phyloP scores from a whole-genome alignment of 176 grass and related monocot genomes.

The Tuctoria greenei region DNA sequence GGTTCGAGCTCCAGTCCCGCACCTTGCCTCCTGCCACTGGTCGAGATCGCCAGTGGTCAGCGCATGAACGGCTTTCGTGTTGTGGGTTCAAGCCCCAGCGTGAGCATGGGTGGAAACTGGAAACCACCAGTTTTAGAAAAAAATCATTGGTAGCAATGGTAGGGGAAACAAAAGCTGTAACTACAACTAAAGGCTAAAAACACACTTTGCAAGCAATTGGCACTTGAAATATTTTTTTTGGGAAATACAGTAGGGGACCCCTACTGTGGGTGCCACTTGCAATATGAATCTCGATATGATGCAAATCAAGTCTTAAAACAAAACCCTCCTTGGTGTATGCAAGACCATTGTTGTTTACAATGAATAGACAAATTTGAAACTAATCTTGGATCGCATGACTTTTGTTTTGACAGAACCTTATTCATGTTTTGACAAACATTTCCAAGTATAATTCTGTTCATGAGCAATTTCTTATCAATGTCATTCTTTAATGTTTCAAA shows the following conservation, averaged over 20 bases:
- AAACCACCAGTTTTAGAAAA: no score
- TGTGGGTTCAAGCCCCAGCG: no score
- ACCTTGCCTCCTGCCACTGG: no score
- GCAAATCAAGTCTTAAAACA: constrained; percentile 27
- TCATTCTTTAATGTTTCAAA: constrained; percentile 25
- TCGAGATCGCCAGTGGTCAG: no score
- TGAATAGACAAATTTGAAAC: background rate
- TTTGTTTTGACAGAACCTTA: background rate
- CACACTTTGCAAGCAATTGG: background rate
- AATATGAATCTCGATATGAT: background rate
- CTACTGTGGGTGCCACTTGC: background rate
- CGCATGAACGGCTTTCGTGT: no score
- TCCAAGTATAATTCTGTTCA: constrained; percentile 10
- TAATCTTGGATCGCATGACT: background rate
- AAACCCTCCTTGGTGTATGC: constrained; percentile 32
- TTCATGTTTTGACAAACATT: constrained; percentile 1
- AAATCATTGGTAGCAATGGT: no score
- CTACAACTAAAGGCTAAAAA: background rate
- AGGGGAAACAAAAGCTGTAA: background rate
- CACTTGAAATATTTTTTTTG: no score
- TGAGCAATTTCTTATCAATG: background rate
- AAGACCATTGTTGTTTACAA: background rate
- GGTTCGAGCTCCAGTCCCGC: no score
- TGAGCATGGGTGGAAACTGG: no score
- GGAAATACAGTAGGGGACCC: no score